A percentile compares a stretch with the other conserved stretches of the same genome.
phyloP scores from a whole-genome alignment of 805 yeast species.

The Starmerella cellae region DNA sequence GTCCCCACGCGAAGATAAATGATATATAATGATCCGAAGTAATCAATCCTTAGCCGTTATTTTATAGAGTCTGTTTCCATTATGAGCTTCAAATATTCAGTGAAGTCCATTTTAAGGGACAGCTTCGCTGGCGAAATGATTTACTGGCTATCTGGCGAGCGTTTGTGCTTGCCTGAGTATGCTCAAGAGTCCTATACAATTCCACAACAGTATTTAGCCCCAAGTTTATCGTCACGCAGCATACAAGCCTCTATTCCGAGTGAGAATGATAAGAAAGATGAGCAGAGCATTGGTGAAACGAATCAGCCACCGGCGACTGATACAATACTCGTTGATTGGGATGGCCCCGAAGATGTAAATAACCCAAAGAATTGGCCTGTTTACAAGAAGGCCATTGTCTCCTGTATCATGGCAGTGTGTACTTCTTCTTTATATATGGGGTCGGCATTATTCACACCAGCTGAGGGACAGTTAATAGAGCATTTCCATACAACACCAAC shows the following conservation, averaged over 20 bases:
- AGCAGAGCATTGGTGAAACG: too few relatives aligned
- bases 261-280: too few relatives aligned
- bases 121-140: not conserved
- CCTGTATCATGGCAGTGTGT: slow-evolving; percentile 32
- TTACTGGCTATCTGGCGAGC: not conserved
- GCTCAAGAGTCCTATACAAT: not conserved
- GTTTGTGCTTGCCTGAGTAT: not conserved
- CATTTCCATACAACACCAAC: slow-evolving; percentile 31
- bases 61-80: too few relatives aligned
- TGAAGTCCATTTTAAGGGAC: not conserved
- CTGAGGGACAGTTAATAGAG: slow-evolving; percentile 33
- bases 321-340: slow-evolving; percentile 24
- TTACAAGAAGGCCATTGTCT: slow-evolving; percentile 31
- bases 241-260: too few relatives aligned
- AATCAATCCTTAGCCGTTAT: too few relatives aligned
- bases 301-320: not conserved
- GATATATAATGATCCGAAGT: too few relatives aligned
- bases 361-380: slow-evolving; percentile 48
- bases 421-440: slow-evolving; percentile 48
- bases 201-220: not conserved
- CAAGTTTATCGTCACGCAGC: not conserved
- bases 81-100: too few relatives aligned
- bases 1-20: too few relatives aligned
- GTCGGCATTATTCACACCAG: slow-evolving; percentile 48
- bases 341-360: slow-evolving; percentile 25